These are phyloP conservation scores for Circinella umbellata DNA, from an alignment of 371 early-diverging fungal species.

Conservation along the genomic window DNA sequence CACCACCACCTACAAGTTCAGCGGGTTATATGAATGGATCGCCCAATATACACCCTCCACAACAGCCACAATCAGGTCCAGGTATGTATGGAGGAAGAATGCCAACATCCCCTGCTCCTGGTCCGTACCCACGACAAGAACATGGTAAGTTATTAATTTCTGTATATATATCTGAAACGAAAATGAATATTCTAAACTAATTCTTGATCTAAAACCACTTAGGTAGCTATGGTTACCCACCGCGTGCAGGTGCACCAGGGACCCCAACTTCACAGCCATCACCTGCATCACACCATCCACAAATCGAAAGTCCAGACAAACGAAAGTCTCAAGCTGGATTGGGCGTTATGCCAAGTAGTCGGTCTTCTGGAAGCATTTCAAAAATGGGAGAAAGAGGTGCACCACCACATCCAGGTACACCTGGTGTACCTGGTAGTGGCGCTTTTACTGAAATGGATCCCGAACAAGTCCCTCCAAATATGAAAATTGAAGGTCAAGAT, in stretches of 20 bases:
- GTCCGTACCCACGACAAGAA: slow-evolving; percentile 19
- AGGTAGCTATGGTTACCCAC: slow-evolving; percentile 21
- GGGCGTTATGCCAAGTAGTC: slow-evolving; percentile 8
- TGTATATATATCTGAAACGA: not conserved
- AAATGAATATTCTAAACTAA: not conserved
- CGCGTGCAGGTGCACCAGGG: slow-evolving; percentile 18
- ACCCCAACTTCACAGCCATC: slow-evolving; percentile 19
- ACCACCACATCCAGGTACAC: slow-evolving; percentile 6
- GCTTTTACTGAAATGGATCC: slow-evolving; percentile 81
- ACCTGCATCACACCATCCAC: slow-evolving; percentile 1
- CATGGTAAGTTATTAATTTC: slow-evolving; percentile 10
- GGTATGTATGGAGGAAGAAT: slow-evolving; percentile 17
- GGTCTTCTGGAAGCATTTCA: slow-evolving; percentile 9
- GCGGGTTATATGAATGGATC: slow-evolving; percentile 19
- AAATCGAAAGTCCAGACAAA: slow-evolving; percentile 2
- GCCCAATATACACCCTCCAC: slow-evolving; percentile 15
- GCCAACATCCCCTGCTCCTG: slow-evolving; percentile 23
- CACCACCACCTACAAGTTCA: slow-evolving; percentile 13
- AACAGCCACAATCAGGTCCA: not conserved
- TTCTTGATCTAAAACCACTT: not conserved
- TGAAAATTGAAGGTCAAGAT: slow-evolving; percentile 87
- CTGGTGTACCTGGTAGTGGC: not conserved
- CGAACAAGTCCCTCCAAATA: slow-evolving; percentile 79
- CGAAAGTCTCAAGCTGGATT: not conserved
- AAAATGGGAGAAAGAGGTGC: slow-evolving; percentile 15